Base-by-base conservation (phyloP, 176 grass and related monocot species). In the Chloris gayana region DNA sequence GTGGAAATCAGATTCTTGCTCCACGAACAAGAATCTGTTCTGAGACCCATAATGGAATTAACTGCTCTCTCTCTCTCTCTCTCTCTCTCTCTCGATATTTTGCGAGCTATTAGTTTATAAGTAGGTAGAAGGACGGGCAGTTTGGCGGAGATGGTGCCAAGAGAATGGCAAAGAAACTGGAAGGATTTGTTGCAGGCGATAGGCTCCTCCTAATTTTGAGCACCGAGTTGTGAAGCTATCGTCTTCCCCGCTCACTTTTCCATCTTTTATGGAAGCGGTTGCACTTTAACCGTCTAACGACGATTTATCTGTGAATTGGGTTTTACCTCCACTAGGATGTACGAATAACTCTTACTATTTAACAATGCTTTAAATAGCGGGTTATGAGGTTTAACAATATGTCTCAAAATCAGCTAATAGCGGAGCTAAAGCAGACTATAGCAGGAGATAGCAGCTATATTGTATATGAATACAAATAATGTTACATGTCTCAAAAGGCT, bases 131-230 rank as follows among this genome's bases (percentile, higher is more conserved):
- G 45, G 12, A 87, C 70, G n/a, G 54, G 80, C 67, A 88, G 73
- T 91, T 87, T 82, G 75, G 84, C 76, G 46, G 15, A 87, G 74
- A 73, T 57, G 82, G 41, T 47, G 59, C 63, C 70, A 64, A 87
- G 69, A 26, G 75, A 76, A 78, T 57, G 67, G 69, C 68, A 44
- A 74, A 68, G 84, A 73, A 80, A 66, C 24, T 39, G 60, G 82
- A 94, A 80, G 80, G 80, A 89, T 69, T 85, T 31, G 87, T 84
- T 86, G 67, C 54, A 73, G 72, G 67, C 25, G 59, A 68, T 63
- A 75, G 69, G 88, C 25, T 44, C 37, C 26, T 34, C 34, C 66
- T 74, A 76, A 69, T 72, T 71, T 27, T 54, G 6, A 63, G 74
- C 74, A 18, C 69, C 22, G 70, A 85, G 84, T 32, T 67, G 78